These are phyloP conservation scores for Sphagnum tenellum DNA, from an alignment of 225 moss, liverwort and hornwort genomes.

Conservation along the genomic window DNA sequence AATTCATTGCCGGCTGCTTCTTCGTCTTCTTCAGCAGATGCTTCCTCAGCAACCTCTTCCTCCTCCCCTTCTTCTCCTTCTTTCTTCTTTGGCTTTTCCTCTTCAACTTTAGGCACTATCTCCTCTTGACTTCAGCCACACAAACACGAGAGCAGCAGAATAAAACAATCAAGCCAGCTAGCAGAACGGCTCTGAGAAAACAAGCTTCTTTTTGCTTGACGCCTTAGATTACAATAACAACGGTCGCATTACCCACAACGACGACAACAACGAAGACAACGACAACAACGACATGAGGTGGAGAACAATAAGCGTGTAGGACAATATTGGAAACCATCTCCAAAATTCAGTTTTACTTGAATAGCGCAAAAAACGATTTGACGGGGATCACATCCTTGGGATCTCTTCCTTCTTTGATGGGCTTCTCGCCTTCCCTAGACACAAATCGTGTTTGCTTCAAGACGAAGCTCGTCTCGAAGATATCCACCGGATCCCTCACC, in stretches of 20 bases:
- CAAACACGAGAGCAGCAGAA: no score
- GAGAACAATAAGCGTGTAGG: not conserved
- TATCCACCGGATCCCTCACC: conserved; percentile 61
- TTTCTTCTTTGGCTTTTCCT: conserved; percentile 44
- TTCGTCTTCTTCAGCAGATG: conserved; percentile 27
- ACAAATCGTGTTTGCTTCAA: conserved; percentile 76
- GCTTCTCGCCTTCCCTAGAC: conserved; percentile 55
- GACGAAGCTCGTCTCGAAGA: conserved; percentile 84
- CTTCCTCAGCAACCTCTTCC: conserved; percentile 36
- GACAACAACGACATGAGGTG: no score
- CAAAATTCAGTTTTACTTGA: conserved; percentile 29
- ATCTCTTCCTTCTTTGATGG: conserved; percentile 51
- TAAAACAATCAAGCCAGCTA: no score
- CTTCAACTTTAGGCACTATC: conserved; percentile 20
- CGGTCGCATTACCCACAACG: no score
- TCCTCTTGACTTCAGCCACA: conserved; percentile 43
- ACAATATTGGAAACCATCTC: no score
- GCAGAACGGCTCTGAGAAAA: no score
- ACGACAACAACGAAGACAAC: no score
- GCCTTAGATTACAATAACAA: no score
- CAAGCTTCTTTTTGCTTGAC: no score
- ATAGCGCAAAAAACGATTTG: conserved; percentile 62
- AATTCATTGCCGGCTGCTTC: conserved; percentile 57
- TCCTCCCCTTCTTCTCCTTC: conserved; percentile 34
- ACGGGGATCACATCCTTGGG: conserved; percentile 60